Evolutionary conservation across 1,284 basidiomycete species (phyloP).

Genomic region (Schizopora paradoxa): DNA sequence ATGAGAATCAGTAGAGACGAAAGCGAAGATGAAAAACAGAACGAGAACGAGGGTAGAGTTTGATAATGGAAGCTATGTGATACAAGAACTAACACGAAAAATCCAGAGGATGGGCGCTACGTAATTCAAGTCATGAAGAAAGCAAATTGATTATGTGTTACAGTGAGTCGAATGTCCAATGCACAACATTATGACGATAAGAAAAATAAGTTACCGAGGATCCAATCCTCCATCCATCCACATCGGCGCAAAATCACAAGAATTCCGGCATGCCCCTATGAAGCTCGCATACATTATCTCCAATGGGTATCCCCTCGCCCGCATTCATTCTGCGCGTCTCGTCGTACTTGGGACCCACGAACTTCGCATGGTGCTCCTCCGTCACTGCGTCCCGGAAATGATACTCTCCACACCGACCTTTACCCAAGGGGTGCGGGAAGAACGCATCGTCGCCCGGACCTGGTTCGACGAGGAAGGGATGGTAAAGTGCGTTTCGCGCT

Average conservation of each 20-base stretch:
- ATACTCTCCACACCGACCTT: constrained; percentile 53
- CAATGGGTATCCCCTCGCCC: constrained; percentile 71
- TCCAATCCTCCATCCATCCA: too few species aligned
- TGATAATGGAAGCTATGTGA: too few species aligned
- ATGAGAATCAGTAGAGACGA: too few species aligned
- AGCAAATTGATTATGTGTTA: too few species aligned
- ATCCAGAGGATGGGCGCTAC: too few species aligned
- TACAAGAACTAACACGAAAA: too few species aligned
- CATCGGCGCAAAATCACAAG: constrained; percentile 14
- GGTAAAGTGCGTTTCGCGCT: constrained; percentile 69
- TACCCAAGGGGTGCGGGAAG: constrained; percentile 61
- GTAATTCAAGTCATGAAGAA: too few species aligned
- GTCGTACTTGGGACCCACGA: constrained; percentile 28
- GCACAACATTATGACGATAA: too few species aligned
- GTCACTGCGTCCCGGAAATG: constrained; percentile 56
- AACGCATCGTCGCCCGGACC: constrained; percentile 51
- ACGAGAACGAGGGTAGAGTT: too few species aligned
- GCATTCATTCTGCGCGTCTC: constrained; percentile 41
- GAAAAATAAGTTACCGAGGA: too few species aligned
- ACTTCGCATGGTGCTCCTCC: constrained; percentile 46
- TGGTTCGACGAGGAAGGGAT: constrained; percentile 58
- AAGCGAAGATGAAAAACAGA: too few species aligned
- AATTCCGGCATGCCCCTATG: constrained; percentile 43
- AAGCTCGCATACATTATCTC: constrained; percentile 62
- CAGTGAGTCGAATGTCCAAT: too few species aligned